Conservation (phyloP, 176 grass and related monocot species). For the Cymbopogon citratus region DNA sequence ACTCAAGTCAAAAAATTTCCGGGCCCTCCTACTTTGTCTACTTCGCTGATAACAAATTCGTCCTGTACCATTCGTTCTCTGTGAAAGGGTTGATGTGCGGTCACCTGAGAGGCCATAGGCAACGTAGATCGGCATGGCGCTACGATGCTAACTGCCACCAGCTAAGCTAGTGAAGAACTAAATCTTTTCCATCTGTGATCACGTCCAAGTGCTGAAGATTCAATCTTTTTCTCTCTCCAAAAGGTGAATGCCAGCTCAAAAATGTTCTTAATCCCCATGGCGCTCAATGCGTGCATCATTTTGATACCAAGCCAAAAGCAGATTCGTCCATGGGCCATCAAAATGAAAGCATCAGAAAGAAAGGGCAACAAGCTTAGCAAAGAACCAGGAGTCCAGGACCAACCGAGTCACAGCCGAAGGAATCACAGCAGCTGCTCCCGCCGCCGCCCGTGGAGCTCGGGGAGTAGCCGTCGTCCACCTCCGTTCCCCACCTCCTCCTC, state of each 20-base stretch:
- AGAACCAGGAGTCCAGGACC: neutral
- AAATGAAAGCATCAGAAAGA: neutral
- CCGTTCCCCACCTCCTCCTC: constrained; percentile 17
- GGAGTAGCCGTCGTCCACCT: constrained; percentile 34
- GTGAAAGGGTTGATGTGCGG: constrained; percentile 22
- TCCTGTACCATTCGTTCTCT: neutral
- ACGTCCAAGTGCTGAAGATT: constrained; percentile 1
- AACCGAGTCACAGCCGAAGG: constrained; percentile 45
- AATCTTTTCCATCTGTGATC: neutral
- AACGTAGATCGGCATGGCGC: constrained; percentile 32
- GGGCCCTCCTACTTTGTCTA: constrained; percentile 38
- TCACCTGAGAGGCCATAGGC: constrained; percentile 27
- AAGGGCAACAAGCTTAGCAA: neutral
- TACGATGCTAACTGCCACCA: neutral
- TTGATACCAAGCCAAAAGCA: constrained; percentile 8
- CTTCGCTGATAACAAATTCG: neutral
- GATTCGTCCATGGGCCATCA: neutral
- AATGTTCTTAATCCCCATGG: neutral
- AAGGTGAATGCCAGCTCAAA: constrained; percentile 23
- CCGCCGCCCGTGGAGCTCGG: constrained; percentile 34
- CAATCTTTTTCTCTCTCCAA: neutral
- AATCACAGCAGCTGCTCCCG: constrained; percentile 36
- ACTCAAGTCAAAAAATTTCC: neutral
- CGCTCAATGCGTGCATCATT: neutral
- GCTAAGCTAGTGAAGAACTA: neutral